Evolutionary conservation across 164 flowering plant genomes (phyloP), one percentile per base, ranked within the genome.

Genomic region (Nelumbo lutea): DNA sequence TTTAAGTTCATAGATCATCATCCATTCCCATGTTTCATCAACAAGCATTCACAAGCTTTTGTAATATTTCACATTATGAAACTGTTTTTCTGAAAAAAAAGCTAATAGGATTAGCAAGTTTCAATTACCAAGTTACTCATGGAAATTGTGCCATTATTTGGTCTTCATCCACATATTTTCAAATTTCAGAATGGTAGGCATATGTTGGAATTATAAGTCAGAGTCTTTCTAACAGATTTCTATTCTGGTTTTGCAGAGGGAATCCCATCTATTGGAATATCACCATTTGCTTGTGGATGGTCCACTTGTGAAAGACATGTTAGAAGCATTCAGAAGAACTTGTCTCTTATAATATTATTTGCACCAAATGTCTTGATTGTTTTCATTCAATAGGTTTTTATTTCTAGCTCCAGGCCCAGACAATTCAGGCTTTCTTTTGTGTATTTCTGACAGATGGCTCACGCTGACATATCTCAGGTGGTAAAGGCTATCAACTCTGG

Each of bases 261-360:
- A 69, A 84, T 95, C 72, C 98, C 99, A 63, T 88, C 99, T 15
- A 62, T 88, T 75, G 99, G 97, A 73, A 83, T 95, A 86, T 85
- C 98, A 73, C 99, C 99, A 65, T 90, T 88, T 89, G 79, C 99
- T 69, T 88, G 91, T 81, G 99, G 99, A 77, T 95, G 99, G 99
- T 81, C 90, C 68, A 95, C 99, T 63, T 69, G 82, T 73, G 71
- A 79, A 71, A 87, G 88, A 89, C 87, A 86, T 80, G 97, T 95
- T 62, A 87, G 90, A 69, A 73, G 64, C 73, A 63, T 43, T 40
- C 70, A 40, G 8, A 72, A 55, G 14, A 73, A 44, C 52, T 65
- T 73, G 3, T 74, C 44, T 14, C 48, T 80, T 70, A 63, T 61
- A 65, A 45, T 52, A 56, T 63, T 53, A 42, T 40, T 62, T 52